These are phyloP conservation scores for Phoenix dactylifera DNA, from an alignment of 176 grass and related monocot genomes.

Conservation along the genomic window DNA sequence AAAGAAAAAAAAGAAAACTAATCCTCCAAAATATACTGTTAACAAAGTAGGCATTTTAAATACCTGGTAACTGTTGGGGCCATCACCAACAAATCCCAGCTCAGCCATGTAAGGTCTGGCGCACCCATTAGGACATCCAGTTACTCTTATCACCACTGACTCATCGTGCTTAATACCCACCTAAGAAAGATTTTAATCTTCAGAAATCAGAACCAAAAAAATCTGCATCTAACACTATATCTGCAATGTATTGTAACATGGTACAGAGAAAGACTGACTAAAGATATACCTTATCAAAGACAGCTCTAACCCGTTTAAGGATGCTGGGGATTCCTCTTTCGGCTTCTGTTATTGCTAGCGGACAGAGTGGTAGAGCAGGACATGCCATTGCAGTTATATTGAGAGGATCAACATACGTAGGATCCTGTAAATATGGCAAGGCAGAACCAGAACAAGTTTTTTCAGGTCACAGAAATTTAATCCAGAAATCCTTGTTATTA, in stretches of 20 bases:
- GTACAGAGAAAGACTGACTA: constrained; percentile 1
- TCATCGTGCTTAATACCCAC: constrained; percentile 63
- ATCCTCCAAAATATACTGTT: too few species aligned
- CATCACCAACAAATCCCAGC: constrained; percentile 96
- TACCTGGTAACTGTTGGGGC: constrained; percentile 98
- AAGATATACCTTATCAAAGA: constrained; percentile 68
- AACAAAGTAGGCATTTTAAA: not conserved
- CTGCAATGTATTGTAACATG: not conserved
- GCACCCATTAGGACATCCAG: constrained; percentile 95
- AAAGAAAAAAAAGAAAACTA: too few species aligned
- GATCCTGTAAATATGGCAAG: constrained; percentile 49
- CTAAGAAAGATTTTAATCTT: constrained; percentile 21
- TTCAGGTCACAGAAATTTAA: too few species aligned
- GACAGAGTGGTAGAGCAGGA: constrained; percentile 82
- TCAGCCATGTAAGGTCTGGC: constrained; percentile 97
- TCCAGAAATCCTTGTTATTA: too few species aligned
- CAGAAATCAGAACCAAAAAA: not conserved
- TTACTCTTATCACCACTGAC: constrained; percentile 83
- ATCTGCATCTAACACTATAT: not conserved
- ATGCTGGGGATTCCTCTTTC: constrained; percentile 86
- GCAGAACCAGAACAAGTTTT: not conserved
- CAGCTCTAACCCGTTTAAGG: constrained; percentile 73
- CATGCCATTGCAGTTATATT: constrained; percentile 94
- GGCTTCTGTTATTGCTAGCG: constrained; percentile 88
- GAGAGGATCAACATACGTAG: constrained; percentile 69